Evolutionary conservation across 2,329 filamentous ascomycete species (phyloP), one percentile per base, ranked within the genome.

Genomic region (Beauveria sp.): DNA sequence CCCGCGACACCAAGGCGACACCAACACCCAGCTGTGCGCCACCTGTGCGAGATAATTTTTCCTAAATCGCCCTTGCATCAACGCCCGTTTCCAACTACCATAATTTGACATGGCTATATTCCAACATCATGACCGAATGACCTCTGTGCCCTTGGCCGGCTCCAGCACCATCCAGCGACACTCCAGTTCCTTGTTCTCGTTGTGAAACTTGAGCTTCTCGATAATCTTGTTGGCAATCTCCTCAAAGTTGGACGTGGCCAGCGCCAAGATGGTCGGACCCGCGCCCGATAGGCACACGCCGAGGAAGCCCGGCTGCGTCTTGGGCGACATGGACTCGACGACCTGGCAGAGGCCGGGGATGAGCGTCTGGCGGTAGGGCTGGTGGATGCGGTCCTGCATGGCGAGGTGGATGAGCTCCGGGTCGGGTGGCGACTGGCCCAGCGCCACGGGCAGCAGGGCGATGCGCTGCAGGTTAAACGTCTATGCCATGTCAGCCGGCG

Each of bases 331-430:
- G 63, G 89, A 93, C 72, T 91, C 85, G 57, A 99, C 85, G 59
- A 99, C 93, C 71, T 96, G 89, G 18, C 90, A 89, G 61, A 99
- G 82, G 0, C 93, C 94, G 1, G 94, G 94, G 67, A 99, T 96
- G 64, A 99, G 84, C 2, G 84, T 88, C 76, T 94, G 88, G 59
- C 94, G 88, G 79, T 99, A 97, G 48, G 92, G 94, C 76, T 99
- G 94, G 77, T 99, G 94, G 63, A 99, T 86, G 76, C 92, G 96
- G 79, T 99, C 94, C 77, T 97, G 94, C 94, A 99, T 99, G 52
- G 92, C 93, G 53, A 96, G 86, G 78, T 96, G 96, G 73, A 99
- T 99, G 75, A 96, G 88, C 68, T 96, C 88, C 24, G 94, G 88
- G 71, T 97, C 89, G 2, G 92, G 93, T 10, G 94, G 93, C 8